These are phyloP conservation scores for Elasticomyces elasticus DNA, from an alignment of 495 filamentous ascomycete genomes.

Conservation along the genomic window DNA sequence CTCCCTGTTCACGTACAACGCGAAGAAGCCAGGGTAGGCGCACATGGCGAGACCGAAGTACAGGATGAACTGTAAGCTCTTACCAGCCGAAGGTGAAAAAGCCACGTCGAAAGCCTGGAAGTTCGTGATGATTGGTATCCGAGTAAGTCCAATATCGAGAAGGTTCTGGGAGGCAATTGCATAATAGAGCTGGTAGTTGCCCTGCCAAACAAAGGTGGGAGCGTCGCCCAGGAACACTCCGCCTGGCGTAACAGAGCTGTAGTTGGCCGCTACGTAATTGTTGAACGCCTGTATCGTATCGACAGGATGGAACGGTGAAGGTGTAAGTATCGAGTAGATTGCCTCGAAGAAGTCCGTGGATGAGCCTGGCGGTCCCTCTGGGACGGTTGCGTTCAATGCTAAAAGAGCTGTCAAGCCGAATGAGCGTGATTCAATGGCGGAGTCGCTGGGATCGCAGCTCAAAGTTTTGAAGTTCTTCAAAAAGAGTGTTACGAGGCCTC, in stretches of 20 bases:
- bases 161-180: conserved; percentile 62
- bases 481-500: conserved; percentile 64
- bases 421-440: not conserved
- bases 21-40: conserved; percentile 74
- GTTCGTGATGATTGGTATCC: conserved; percentile 54
- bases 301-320: conserved; percentile 43
- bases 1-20: conserved; percentile 75
- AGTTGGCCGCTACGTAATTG: conserved; percentile 48
- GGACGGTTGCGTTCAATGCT: conserved; percentile 38
- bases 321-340: conserved; percentile 11
- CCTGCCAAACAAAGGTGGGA: conserved; percentile 49
- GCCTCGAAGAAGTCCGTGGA: conserved; percentile 28
- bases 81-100: conserved; percentile 50
- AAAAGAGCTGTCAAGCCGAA: conserved; percentile 13
- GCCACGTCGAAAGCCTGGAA: conserved; percentile 63
- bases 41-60: conserved; percentile 70
- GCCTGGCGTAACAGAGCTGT: conserved; percentile 59
- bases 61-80: conserved; percentile 66
- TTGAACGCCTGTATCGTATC: conserved; percentile 58
- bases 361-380: conserved; percentile 50
- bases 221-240: conserved; percentile 62
- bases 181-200: conserved; percentile 43
- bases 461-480: conserved; percentile 45
- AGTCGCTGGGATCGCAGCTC: conserved; percentile 18
- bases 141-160: conserved; percentile 54